phyloP scores from a whole-genome alignment of 1,284 basidiomycete species.

The Vanrija sp. region DNA sequence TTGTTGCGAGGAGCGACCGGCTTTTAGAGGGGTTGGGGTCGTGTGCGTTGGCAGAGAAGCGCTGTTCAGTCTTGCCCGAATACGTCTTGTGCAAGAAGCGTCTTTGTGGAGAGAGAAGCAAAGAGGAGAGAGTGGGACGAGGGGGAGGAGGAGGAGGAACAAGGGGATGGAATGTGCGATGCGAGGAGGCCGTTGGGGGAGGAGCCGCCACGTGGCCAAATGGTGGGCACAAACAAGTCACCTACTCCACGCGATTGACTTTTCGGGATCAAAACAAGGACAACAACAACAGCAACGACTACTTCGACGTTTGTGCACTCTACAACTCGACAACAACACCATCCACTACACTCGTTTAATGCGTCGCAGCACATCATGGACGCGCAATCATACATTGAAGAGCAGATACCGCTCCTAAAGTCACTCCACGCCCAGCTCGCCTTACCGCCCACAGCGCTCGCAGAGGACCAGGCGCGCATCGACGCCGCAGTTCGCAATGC shows the following conservation, averaged over 20 bases:
- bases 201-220: background rate
- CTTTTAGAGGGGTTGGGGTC: background rate
- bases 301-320: background rate
- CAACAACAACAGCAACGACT: background rate
- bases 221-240: background rate
- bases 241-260: slow-evolving; percentile 15
- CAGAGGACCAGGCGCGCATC: slow-evolving; percentile 36
- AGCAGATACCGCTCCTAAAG: slow-evolving; percentile 40
- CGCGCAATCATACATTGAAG: slow-evolving; percentile 35
- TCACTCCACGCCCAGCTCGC: slow-evolving; percentile 39
- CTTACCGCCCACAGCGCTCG: slow-evolving; percentile 31
- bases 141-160: background rate
- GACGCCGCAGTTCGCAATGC: slow-evolving; percentile 40
- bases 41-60: background rate
- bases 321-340: slow-evolving; percentile 1
- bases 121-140: background rate
- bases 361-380: slow-evolving; percentile 20
- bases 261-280: slow-evolving; percentile 4
- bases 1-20: background rate
- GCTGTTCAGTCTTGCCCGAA: background rate
- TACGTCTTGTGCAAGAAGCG: too few relatives aligned
- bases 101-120: too few relatives aligned
- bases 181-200: background rate
- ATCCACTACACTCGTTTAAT: background rate
- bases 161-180: too few relatives aligned